Evolutionary conservation across 352 stramenopile genomes (phyloP).

Genomic region (Stephanocyclus meneghinianus): DNA sequence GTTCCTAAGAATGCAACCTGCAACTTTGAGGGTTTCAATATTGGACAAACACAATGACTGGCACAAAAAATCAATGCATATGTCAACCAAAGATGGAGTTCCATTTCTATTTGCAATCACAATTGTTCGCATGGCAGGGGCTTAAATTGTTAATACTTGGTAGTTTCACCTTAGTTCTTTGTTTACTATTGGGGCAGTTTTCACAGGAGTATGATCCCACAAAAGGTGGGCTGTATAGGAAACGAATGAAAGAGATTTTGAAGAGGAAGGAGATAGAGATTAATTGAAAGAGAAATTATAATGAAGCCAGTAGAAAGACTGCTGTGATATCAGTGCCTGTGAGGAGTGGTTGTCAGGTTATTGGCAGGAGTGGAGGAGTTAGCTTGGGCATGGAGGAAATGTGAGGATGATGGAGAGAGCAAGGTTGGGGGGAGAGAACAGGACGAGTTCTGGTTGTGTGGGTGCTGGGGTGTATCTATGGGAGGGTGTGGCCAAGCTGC

Average conservation of each 20-base stretch:
- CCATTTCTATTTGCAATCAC: slow-evolving; percentile 33
- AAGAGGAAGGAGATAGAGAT: slow-evolving; percentile 23
- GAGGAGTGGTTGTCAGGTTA: background rate
- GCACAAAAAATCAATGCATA: slow-evolving; percentile 53
- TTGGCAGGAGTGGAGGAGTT: background rate
- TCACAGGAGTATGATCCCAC: slow-evolving; percentile 49
- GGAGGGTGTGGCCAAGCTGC: too few species aligned
- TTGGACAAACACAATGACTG: slow-evolving; percentile 37
- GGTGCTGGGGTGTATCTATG: too few species aligned
- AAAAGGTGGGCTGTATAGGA: slow-evolving; percentile 35
- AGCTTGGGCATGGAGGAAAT: background rate
- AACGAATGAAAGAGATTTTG: slow-evolving; percentile 41
- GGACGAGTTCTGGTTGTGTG: too few species aligned
- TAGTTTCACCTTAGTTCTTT: slow-evolving; percentile 47
- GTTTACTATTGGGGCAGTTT: slow-evolving; percentile 46
- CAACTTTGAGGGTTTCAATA: slow-evolving; percentile 50
- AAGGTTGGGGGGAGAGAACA: too few species aligned
- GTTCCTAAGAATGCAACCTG: slow-evolving; percentile 38
- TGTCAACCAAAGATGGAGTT: slow-evolving; percentile 27
- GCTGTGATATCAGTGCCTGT: background rate
- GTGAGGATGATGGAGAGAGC: background rate
- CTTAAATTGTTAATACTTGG: slow-evolving; percentile 47
- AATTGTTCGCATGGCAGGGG: slow-evolving; percentile 44
- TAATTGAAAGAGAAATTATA: background rate
- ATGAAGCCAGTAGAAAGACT: background rate